Evolutionary conservation across 2,329 filamentous ascomycete species (phyloP), one percentile per base, ranked within the genome.

Genomic region (Penicillium sumatraense): DNA sequence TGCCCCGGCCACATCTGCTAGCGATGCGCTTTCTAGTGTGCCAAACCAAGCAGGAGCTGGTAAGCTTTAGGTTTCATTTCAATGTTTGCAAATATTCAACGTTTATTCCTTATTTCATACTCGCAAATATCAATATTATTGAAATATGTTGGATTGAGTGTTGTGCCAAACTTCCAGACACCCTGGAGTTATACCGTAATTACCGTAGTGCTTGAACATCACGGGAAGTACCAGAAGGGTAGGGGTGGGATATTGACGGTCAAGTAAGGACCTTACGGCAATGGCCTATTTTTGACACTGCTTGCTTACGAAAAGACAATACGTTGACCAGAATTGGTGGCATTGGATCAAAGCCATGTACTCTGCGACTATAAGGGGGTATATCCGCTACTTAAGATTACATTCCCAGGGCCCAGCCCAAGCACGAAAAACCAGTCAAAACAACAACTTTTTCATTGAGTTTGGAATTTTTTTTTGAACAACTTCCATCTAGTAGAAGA

Each of bases 401-500:
- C 63, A 65, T 62, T 66, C 57, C 61, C 63, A 65, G 59, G 59
- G 55, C 41, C 57, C 55, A 58, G 60, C 59, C 63, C 60, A 61
- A 58, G 51, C 60, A 65, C 60, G 54, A 58, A 52, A 60, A 55
- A 61, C 56, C 64, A 61, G 58, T 62, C 62, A 65, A 63, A 60
- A 63, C 54, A 63, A 63, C 51, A 65, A 66, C 62, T 65, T 69
- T 69, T 55, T 24, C n/a, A 46, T 46, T 46, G 27, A 46, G 49
- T 66, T 66, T 58, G 35, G 52, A 60, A 61, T 56, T 55, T 62
- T 64, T 60, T 63, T 59, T 62, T 53, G 18, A 53, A 49, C 54
- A 51, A 62, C 55, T 62, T 38, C 54, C 60, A 50, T 78, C 79
- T 95, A 97, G 87, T 97, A 98, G 87, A 97, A 97, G 89, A 98